A percentile compares a stretch with the other conserved stretches of the same genome.
These are phyloP conservation scores for Aureobasidium sp. DNA, from an alignment of 2,329 filamentous ascomycete species.

Conservation along the genomic window DNA sequence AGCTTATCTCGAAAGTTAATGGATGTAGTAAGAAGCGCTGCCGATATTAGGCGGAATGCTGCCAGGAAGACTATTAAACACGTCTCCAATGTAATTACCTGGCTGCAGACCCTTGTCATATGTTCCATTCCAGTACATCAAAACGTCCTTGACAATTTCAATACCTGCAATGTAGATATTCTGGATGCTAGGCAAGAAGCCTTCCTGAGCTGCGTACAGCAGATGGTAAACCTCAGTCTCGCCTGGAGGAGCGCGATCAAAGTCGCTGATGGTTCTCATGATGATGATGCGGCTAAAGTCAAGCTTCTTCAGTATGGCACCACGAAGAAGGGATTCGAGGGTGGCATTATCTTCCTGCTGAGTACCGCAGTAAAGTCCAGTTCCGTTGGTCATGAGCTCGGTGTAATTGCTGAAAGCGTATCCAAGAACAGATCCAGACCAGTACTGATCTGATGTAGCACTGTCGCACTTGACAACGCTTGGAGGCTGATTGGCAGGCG, in stretches of 20 bases:
- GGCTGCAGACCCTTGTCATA: constrained; percentile 50
- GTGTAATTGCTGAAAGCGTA: constrained; percentile 26
- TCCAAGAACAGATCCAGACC: constrained; percentile 23
- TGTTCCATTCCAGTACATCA: constrained; percentile 49
- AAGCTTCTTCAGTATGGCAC: constrained; percentile 21
- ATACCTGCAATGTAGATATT: constrained; percentile 61
- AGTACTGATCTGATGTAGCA: constrained; percentile 27
- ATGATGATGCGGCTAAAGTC: constrained; percentile 30
- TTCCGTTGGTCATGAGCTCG: constrained; percentile 28
- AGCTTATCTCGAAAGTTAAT: background rate
- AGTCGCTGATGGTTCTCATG: constrained; percentile 51
- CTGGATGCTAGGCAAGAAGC: constrained; percentile 52
- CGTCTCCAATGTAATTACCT: constrained; percentile 60
- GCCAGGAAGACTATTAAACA: constrained; percentile 51
- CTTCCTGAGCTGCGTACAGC: constrained; percentile 52
- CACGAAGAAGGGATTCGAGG: constrained; percentile 28
- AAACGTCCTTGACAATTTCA: constrained; percentile 55
- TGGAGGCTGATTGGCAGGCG: constrained; percentile 22
- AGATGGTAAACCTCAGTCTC: constrained; percentile 51
- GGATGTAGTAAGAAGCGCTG: background rate
- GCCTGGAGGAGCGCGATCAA: constrained; percentile 58
- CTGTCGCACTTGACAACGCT: constrained; percentile 27
- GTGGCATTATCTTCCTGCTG: constrained; percentile 31
- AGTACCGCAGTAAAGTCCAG: constrained; percentile 29
- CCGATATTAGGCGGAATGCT: background rate